Evolutionary conservation across 768 basidiomycete genomes (phyloP), one percentile per base, ranked within the genome.

Genomic region (Macrolepiota fuliginosa): DNA sequence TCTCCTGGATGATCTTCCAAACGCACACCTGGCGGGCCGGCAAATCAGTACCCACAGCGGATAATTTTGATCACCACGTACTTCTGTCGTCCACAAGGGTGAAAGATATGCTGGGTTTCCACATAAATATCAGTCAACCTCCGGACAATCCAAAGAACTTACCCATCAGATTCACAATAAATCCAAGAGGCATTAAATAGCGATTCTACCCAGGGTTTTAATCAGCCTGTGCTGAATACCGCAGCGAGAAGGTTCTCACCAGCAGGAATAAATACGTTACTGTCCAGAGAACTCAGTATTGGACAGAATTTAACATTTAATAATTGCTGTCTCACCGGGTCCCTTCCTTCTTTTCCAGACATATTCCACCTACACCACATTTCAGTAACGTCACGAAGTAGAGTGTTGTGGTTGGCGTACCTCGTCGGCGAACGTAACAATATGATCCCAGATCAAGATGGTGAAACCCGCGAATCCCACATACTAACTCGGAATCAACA

Each of bases 181-280:
- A 88, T 0, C 83, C 84, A 3, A 87, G 70, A 0, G 86, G 86
- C 0, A 82, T 86, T 22, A 87, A 70, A 65, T 88, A 88, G n/a
- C 86, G 81, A 65, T 87, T 88, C 85, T 88, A 37, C 15, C 27
- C 32, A 13, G 25, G 10, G 17, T 19, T 4, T 56, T 19, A n/a
- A 62, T 50, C 4, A 46, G 19, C n/a, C 15, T 19, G 17, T 9
- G n/a, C 15, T 6, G 39, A 27, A 15, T 22, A 25, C 7, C 25
- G 24, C 29, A 11, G 4, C 22, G 13, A 12, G 10, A 17, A 11
- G 10, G n/a, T 17, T 66, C 75, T 24, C 37, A 80, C 79, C 54
- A 80, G 65, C 29, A 80, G 66, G 56, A 81, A 80, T 9, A 80
- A 69, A 64, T 77, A 79, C 19, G 74, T 68, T 46, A 79, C 79